Base-by-base conservation (phyloP, 148 eudicot genomes). In the Beta vulgaris region DNA sequence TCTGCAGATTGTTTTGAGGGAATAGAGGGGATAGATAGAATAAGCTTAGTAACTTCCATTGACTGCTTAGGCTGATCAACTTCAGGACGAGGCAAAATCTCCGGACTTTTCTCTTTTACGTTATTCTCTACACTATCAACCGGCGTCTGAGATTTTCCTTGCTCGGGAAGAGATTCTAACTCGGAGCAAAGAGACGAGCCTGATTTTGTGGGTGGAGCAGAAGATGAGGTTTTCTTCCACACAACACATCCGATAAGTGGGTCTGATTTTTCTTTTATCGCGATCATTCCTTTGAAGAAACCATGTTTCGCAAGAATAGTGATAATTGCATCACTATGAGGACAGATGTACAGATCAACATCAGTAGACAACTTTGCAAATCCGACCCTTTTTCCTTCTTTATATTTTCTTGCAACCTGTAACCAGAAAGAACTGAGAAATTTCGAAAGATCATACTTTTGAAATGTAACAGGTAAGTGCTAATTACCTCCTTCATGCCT, bases 221-320 rank as follows among this genome's bases (percentile, higher is more conserved):
- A 75, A 68, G 88, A 60, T 7, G 79, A 46, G 63, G 53, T 83
- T 83, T 84, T 90, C 63, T 87, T 84, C 97, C 97, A 90, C 46
- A 92, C 93, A 57, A 82, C 91, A 74, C 97, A 92, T 49, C 91
- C 94, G 28, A 92, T 82, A 84, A 88, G 78, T 14, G 87, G 79
- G 62, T 87, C 87, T 32, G 74, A 84, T 39, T 80, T 83, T 70
- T 87, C 91, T 32, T 79, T 76, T 31, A 81, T 80, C 74, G 87
- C 86, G 19, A 82, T 68, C 85, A 77, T 84, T 68, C 88, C 92
- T 73, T 90, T 88, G 78, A 87, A 83, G 82, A 86, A 91, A 58
- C 94, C 94, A 71, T 90, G 82, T 78, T 87, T 90, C 2, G 89
- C 89, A 23, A 92, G 88, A 77, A 90, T 87, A 32, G 88, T 87